A percentile compares a stretch with the other conserved stretches of the same genome.
Conservation (phyloP, 345 rosid genomes). For the Trapa bicornis region DNA sequence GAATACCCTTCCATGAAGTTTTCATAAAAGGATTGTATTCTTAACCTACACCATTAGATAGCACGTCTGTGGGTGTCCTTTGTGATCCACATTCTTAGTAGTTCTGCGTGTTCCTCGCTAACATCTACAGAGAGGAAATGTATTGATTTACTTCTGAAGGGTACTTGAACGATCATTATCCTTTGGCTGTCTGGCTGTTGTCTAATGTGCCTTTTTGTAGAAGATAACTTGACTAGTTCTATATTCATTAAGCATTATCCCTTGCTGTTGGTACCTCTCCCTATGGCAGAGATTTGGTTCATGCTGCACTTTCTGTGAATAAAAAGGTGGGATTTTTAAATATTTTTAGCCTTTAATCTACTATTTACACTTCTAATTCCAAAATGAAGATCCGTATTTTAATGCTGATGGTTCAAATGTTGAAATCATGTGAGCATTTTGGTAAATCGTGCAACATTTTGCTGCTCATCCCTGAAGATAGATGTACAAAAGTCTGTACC, state of each 20-base stretch:
- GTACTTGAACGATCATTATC: neutral
- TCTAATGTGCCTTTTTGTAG: no score
- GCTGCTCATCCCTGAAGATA: neutral
- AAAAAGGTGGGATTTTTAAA: constrained; percentile 46
- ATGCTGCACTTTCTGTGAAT: constrained; percentile 88
- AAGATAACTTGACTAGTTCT: no score
- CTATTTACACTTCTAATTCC: neutral
- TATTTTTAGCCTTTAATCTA: neutral
- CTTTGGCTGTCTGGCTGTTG: no score
- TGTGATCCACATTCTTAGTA: neutral
- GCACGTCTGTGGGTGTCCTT: neutral
- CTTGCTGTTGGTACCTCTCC: constrained; percentile 63
- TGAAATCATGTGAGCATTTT: neutral
- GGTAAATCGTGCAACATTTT: neutral
- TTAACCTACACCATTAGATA: neutral
- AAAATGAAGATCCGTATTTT: neutral
- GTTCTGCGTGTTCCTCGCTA: neutral
- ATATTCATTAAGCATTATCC: no score
- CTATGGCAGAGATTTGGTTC: constrained; percentile 72
- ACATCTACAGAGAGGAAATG: neutral
- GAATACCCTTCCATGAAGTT: neutral
- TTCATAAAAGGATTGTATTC: neutral
- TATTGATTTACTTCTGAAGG: neutral
- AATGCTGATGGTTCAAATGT: neutral
- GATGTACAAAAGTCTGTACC: neutral